Conservation (phyloP, 345 rosid genomes). For the Excoecaria cochinchinensis region DNA sequence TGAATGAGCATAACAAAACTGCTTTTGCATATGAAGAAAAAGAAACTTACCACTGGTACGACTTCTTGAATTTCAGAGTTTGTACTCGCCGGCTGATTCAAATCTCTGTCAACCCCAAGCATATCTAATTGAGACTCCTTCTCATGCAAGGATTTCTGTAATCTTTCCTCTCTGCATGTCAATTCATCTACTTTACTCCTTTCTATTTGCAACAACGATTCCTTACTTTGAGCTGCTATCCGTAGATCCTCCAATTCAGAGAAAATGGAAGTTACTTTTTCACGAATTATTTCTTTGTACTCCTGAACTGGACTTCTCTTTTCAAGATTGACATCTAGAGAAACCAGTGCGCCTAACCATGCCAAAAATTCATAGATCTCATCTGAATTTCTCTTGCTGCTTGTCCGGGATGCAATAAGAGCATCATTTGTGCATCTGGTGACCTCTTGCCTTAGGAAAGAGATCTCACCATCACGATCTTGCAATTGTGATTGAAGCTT, state of each 20-base stretch:
- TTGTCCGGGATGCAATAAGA: constrained; percentile 69
- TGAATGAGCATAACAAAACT: not conserved
- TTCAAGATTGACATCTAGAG: constrained; percentile 46
- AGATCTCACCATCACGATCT: constrained; percentile 86
- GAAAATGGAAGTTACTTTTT: constrained; percentile 50
- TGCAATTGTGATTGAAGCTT: constrained; percentile 80
- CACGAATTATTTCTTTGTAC: constrained; percentile 62
- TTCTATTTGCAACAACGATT: constrained; percentile 62
- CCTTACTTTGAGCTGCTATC: constrained; percentile 54
- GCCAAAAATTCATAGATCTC: constrained; percentile 54
- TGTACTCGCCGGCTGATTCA: constrained; percentile 34
- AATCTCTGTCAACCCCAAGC: constrained; percentile 46
- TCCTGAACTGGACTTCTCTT: constrained; percentile 35
- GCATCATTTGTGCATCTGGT: constrained; percentile 89
- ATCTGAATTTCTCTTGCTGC: constrained; percentile 50
- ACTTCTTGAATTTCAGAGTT: constrained; percentile 74
- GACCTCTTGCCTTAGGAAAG: constrained; percentile 96
- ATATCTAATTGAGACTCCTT: constrained; percentile 59
- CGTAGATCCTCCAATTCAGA: constrained; percentile 60
- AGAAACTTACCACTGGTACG: constrained; percentile 81
- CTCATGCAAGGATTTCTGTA: constrained; percentile 61
- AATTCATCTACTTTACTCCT: constrained; percentile 71
- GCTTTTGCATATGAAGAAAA: constrained; percentile 3
- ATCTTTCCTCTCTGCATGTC: constrained; percentile 55
- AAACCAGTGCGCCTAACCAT: constrained; percentile 60